Evolutionary conservation across 345 rosid species (phyloP).

Genomic region (Lumnitzera littorea): DNA sequence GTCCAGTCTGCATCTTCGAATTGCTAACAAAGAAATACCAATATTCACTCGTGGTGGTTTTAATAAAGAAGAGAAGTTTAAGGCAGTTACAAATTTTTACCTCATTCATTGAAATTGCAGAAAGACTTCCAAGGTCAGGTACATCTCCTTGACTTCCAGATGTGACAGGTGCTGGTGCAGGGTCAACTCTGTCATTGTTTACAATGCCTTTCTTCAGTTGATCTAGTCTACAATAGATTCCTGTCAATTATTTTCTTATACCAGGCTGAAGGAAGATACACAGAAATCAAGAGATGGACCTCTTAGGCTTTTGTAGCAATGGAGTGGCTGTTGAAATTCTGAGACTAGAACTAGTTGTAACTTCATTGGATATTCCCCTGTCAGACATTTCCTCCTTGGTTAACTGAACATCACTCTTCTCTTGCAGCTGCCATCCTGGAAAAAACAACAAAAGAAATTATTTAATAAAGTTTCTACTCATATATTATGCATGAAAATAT

Average conservation of each 20-base stretch:
- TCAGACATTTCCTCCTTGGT: constrained; percentile 19
- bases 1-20: constrained; percentile 55
- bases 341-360: constrained; percentile 19
- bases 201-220: constrained; percentile 15
- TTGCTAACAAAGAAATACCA: constrained; percentile 20
- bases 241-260: constrained; percentile 9
- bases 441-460: constrained; percentile 19
- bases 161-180: constrained; percentile 1
- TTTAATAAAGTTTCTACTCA: constrained; percentile 3
- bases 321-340: constrained; percentile 25
- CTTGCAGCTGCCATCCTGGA: constrained; percentile 55
- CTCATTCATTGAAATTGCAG: constrained; percentile 5
- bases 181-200: constrained; percentile 4
- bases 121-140: constrained; percentile 3
- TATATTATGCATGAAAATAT: constrained; percentile 3
- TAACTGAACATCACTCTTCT: constrained; percentile 17
- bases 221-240: constrained; percentile 50
- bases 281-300: constrained; percentile 29
- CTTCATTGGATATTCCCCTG: constrained; percentile 19
- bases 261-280: constrained; percentile 5
- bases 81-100: constrained; percentile 4
- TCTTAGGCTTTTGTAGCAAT: constrained; percentile 61
- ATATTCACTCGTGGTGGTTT: constrained; percentile 1
- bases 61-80: background rate
- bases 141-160: constrained; percentile 17